Percentiles rank a stretch among this genome's conserved stretches.
These are phyloP conservation scores for Cercospora sojina DNA, from an alignment of 2,329 filamentous ascomycete genomes.

Conservation along the genomic window DNA sequence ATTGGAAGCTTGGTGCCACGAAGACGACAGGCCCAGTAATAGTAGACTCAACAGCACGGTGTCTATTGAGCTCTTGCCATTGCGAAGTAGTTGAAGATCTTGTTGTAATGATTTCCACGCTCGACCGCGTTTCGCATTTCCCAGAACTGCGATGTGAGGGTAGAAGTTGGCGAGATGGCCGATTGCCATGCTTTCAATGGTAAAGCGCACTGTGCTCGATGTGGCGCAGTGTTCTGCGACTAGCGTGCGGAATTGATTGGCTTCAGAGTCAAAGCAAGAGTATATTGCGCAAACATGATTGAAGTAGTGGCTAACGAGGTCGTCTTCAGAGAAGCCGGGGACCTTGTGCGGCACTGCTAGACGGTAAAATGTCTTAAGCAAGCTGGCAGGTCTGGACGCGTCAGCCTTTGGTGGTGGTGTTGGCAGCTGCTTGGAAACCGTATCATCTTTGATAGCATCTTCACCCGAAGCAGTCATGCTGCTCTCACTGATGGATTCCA, in stretches of 20 bases:
- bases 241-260: constrained; percentile 61
- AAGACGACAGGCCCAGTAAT: constrained; percentile 59
- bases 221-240: constrained; percentile 58
- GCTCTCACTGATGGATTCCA: background rate
- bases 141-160: constrained; percentile 53
- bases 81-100: constrained; percentile 48
- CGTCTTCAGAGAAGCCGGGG: constrained; percentile 37
- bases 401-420: background rate
- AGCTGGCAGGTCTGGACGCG: constrained; percentile 6
- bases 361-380: constrained; percentile 30
- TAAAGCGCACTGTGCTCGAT: constrained; percentile 59
- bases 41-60: constrained; percentile 58
- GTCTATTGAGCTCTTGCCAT: constrained; percentile 43
- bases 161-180: constrained; percentile 60
- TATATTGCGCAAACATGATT: constrained; percentile 61
- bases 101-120: constrained; percentile 53
- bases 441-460: background rate
- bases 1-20: constrained; percentile 59
- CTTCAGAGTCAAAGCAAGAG: constrained; percentile 62
- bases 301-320: constrained; percentile 64
- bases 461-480: background rate
- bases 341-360: constrained; percentile 29
- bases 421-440: background rate
- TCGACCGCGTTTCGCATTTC: constrained; percentile 53
- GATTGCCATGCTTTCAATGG: constrained; percentile 64